A percentile compares a stretch with the other conserved stretches of the same genome.
phyloP scores from a whole-genome alignment of 148 eudicot species.

The Rhododendron mucronatum region DNA sequence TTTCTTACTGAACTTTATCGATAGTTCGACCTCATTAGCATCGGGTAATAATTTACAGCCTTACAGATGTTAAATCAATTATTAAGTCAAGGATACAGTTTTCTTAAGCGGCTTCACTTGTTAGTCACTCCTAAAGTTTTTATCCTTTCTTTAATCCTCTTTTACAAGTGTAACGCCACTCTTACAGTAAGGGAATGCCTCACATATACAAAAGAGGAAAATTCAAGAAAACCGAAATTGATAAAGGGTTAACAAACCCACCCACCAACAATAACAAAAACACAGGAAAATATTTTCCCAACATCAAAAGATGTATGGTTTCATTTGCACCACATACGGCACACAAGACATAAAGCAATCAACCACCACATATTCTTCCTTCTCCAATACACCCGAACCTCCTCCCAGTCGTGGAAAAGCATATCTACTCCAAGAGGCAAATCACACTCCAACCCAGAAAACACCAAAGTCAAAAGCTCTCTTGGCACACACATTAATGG shows the following conservation, averaged over 20 bases:
- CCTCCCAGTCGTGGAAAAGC: background rate
- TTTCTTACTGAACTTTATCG: background rate
- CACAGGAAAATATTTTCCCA: background rate
- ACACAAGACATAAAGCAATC: background rate
- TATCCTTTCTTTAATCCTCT: background rate
- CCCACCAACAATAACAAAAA: background rate
- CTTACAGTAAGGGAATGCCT: background rate
- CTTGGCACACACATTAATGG: background rate
- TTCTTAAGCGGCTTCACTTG: background rate
- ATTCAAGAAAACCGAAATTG: background rate
- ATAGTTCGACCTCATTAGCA: background rate
- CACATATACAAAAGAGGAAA: background rate
- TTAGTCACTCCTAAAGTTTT: background rate
- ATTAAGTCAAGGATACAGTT: background rate
- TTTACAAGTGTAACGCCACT: background rate
- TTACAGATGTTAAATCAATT: background rate
- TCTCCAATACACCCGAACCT: background rate
- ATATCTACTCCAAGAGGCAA: background rate
- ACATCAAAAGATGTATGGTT: background rate
- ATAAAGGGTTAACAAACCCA: background rate
- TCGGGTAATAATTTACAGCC: background rate
- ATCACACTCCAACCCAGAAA: background rate
- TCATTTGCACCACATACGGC: too few species aligned
- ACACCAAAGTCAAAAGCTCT: background rate
- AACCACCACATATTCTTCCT: background rate